Evolutionary conservation across 2,329 filamentous ascomycete genomes (phyloP).

Genomic region (Xylaria digitata): DNA sequence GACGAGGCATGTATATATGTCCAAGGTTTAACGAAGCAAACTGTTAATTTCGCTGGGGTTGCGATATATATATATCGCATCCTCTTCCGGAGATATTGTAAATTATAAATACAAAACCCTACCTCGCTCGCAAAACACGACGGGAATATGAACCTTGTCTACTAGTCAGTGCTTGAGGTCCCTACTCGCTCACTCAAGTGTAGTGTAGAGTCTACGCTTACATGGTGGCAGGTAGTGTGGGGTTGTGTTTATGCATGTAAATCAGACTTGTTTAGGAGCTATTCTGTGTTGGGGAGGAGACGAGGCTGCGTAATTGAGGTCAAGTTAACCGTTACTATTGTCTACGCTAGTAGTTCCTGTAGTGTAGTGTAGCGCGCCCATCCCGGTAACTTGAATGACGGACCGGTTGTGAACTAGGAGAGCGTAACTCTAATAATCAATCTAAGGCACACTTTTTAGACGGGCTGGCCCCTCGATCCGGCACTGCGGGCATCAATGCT

Average conservation of each 20-base stretch:
- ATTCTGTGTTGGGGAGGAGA: neutral
- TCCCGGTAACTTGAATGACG: neutral
- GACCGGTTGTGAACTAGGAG: neutral
- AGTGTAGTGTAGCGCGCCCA: neutral
- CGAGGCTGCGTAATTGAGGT: neutral
- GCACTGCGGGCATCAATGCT: too few species aligned
- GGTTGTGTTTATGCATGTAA: neutral
- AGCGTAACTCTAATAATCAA: neutral
- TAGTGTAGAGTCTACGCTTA: too few species aligned
- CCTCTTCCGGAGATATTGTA: too few species aligned
- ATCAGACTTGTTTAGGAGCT: neutral
- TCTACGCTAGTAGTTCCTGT: neutral
- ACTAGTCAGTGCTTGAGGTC: too few species aligned
- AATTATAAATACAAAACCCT: too few species aligned
- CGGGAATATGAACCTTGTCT: too few species aligned
- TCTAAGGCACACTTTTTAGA: too few species aligned
- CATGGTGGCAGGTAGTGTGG: too few species aligned
- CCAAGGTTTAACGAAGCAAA: neutral
- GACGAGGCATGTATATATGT: neutral
- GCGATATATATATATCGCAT: neutral
- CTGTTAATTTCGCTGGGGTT: neutral
- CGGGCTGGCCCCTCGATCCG: too few species aligned
- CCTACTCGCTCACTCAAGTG: too few species aligned
- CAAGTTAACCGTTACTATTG: neutral
- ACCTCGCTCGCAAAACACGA: too few species aligned